phyloP scores from a whole-genome alignment of 2,329 filamentous ascomycete genomes.

The Pseudogymnoascus sp. region DNA sequence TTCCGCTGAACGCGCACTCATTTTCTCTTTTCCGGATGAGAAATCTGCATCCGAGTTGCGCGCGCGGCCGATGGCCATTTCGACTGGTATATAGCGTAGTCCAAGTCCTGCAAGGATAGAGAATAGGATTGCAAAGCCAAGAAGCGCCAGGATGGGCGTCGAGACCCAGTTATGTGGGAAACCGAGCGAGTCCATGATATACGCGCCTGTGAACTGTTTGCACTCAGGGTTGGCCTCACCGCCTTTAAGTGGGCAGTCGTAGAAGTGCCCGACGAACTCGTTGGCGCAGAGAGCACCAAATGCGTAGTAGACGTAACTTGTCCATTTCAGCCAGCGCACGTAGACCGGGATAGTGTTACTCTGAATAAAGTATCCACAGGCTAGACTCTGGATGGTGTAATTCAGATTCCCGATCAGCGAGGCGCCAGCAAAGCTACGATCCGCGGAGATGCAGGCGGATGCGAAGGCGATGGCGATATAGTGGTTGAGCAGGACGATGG shows the following conservation, averaged over 20 bases:
- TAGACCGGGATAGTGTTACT: constrained; percentile 65
- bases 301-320: constrained; percentile 56
- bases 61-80: constrained; percentile 61
- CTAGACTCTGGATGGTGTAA: constrained; percentile 65
- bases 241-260: constrained; percentile 58
- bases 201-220: constrained; percentile 58
- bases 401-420: constrained; percentile 63
- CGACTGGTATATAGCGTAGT: constrained; percentile 54
- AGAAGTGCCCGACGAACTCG: constrained; percentile 64
- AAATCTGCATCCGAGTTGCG: constrained; percentile 49
- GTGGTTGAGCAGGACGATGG: constrained; percentile 58
- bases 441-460: constrained; percentile 55
- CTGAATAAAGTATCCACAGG: constrained; percentile 70
- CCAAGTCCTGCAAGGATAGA: constrained; percentile 51
- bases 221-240: constrained; percentile 57
- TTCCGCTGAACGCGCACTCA: constrained; percentile 43
- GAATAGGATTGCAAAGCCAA: constrained; percentile 56
- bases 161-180: constrained; percentile 60
- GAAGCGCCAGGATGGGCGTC: constrained; percentile 53
- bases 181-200: constrained; percentile 59
- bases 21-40: constrained; percentile 63
- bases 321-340: constrained; percentile 68
- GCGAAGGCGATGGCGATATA: constrained; percentile 67
- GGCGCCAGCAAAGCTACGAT: constrained; percentile 59
- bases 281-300: constrained; percentile 65